phyloP scores from a whole-genome alignment of 2,329 filamentous ascomycete genomes.

The Fusarium coffeatum region DNA sequence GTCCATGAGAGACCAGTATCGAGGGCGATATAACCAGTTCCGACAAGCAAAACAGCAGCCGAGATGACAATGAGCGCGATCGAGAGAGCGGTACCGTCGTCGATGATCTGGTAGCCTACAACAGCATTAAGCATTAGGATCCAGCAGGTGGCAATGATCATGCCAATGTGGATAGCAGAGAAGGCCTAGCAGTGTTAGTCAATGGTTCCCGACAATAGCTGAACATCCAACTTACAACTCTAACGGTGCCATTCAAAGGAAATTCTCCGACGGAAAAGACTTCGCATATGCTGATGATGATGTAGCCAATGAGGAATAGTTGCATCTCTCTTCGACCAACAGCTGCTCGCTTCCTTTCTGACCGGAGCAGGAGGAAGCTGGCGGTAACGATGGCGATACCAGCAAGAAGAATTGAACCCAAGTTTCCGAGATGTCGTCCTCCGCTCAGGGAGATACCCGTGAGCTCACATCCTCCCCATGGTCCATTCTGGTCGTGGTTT shows the following conservation, averaged over 20 bases:
- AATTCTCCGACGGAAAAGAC: conserved; percentile 96
- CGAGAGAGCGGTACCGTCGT: conserved; percentile 90
- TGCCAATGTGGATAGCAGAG: conserved; percentile 87
- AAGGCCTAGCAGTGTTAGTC: conserved; percentile 72
- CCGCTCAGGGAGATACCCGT: conserved; percentile 78
- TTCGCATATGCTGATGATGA: conserved; percentile 91
- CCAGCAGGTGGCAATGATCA: conserved; percentile 90
- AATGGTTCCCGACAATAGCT: not conserved
- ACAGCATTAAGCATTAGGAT: conserved; percentile 90
- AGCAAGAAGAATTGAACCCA: conserved; percentile 90
- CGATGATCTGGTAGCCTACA: conserved; percentile 92
- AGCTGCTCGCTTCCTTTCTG: conserved; percentile 90
- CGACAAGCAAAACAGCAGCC: conserved; percentile 79
- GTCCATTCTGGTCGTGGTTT: conserved; percentile 68
- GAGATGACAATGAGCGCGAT: conserved; percentile 80
- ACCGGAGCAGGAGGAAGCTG: conserved; percentile 77
- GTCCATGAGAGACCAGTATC: conserved; percentile 93
- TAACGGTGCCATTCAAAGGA: conserved; percentile 75
- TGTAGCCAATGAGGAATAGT: conserved; percentile 87
- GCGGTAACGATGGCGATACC: conserved; percentile 79
- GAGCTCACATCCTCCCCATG: conserved; percentile 78
- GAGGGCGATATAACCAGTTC: conserved; percentile 94
- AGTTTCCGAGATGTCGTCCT: conserved; percentile 77
- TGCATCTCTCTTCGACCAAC: conserved; percentile 98
- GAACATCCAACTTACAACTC: conserved; percentile 70